Evolutionary conservation across 768 basidiomycete species (phyloP), one percentile per base, ranked within the genome.

Genomic region (Kwoniella pini): DNA sequence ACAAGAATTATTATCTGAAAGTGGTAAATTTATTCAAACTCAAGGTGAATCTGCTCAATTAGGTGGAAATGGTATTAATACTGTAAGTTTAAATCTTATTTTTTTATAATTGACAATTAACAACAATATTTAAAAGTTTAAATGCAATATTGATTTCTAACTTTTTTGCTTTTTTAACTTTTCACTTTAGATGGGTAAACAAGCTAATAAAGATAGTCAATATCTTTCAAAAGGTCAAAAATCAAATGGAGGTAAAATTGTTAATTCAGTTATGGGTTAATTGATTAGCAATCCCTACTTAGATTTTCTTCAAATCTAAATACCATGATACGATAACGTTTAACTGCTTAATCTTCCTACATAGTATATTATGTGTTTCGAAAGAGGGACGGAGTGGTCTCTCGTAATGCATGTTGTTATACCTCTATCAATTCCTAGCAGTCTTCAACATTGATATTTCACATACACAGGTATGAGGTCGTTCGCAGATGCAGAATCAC

Each of bases 221-320:
- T 40, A 22, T 15, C 21, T n/a, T 13, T 43, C 59, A 10, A 61
- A 61, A 11, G 42, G 43, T 27, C 42, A 52, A 26, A 43, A 61
- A 21, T 19, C 45, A 5, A 38, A 53, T 27, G 44, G 52, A 10
- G 52, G 26, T 26, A 38, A 53, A 45, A 27, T 54, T 22, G 26
- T 61, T 33, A 61, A 61, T 19, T 40, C 59, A 12, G 31, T 61
- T 22, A 17, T 54, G 44, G 31, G 59, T 30, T 61, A 54, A 33
- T 36, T 36, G 7, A 15, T 15, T 36, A 36, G 15, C 33, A n/a
- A n/a, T n/a, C n/a, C n/a, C n/a, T 36, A 49, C 19, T n/a, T n/a
- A n/a, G 43, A 24, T 24, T 19, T 9, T 45, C 9, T 7, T 31
- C 3, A 17, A n/a, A 10, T n/a, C 4, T 10, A 7, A 36, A 36